phyloP scores from a whole-genome alignment of 768 basidiomycete genomes.

The Russula vinacea region DNA sequence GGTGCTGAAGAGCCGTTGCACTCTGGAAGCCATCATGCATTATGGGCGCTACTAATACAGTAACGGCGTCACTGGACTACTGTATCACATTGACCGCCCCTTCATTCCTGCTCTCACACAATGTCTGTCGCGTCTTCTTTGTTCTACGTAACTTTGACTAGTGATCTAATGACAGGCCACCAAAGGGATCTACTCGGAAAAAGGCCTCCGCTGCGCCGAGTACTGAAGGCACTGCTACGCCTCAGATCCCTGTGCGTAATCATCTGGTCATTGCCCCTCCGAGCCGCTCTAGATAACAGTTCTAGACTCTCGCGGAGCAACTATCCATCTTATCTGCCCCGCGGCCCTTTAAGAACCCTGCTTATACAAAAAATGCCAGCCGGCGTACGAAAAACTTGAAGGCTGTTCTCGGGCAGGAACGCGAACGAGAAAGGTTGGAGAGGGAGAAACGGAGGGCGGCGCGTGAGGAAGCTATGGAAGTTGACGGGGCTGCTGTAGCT shows the following conservation, averaged over 20 bases:
- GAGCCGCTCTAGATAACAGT: not conserved
- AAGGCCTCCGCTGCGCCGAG: constrained; percentile 32
- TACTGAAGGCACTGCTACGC: constrained; percentile 36
- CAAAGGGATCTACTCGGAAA: constrained; percentile 36
- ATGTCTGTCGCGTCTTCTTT: constrained; percentile 4
- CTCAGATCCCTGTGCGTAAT: constrained; percentile 34
- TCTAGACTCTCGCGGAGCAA: constrained; percentile 68
- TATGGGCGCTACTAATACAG: not conserved
- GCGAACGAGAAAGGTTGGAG: constrained; percentile 69
- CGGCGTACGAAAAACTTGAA: constrained; percentile 79
- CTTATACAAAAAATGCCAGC: constrained; percentile 65
- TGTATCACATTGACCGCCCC: not conserved
- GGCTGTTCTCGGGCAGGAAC: constrained; percentile 70
- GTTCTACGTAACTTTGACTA: not conserved
- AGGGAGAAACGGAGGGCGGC: constrained; percentile 56
- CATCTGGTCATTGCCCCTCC: not conserved
- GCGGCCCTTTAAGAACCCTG: constrained; percentile 74
- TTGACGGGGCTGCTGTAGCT: constrained; percentile 43
- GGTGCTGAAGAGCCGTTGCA: constrained; percentile 22
- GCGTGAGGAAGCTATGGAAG: constrained; percentile 52
- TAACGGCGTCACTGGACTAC: no score
- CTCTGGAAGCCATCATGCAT: constrained; percentile 4
- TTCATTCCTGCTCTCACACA: not conserved
- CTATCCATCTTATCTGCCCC: constrained; percentile 68
- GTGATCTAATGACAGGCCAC: constrained; percentile 34